Base-by-base conservation (phyloP, 2,329 filamentous ascomycete genomes). In the Fusarium newnesense region DNA sequence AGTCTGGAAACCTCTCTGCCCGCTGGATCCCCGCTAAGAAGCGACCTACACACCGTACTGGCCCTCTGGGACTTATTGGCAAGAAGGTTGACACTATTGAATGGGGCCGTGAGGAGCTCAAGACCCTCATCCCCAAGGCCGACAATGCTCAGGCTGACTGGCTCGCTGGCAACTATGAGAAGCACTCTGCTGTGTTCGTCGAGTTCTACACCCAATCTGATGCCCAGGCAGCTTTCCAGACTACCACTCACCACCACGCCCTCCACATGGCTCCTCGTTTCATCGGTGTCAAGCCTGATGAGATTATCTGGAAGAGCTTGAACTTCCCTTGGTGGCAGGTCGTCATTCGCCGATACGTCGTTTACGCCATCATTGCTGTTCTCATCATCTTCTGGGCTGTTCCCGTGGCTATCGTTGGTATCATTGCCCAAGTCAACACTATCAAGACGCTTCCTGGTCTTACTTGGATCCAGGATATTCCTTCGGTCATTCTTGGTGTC, bases 301-400 rank as follows among this genome's bases (percentile, higher is more conserved):
- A 98, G 78, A 86, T 98, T 57, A 91, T 98, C 73, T 99, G 96
- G 96, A 87, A 88, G 54, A 97, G 95, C 70, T 84, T 98, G 57
- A 80, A 83, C 19, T 85, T 88, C 64, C 81, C 83, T 61, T 94
- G 94, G 94, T 92, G 92, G 89, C 90, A 95, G 82, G 85, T 92
- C 59, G 87, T 97, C 73, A 81, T 96, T 76, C 90, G 93, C 69
- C 86, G 91, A 78, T 87, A 91, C 76, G 82, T 85, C 47, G 88
- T 92, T 18, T 86, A 92, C 62, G 88, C 85, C 26, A 89, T 94
- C 63, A 91, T 98, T 52, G 85, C 89, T 9, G 90, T 88, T 9
- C 86, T 94, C 56, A 92, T 98, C 79, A 85, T 97, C 73, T 98
- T 98, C 85, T 99, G 96, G 90, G 90, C 90, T 15, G 86, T 92